Evolutionary conservation across 331 rosid genomes (phyloP).

Genomic region (Saraca asoca): DNA sequence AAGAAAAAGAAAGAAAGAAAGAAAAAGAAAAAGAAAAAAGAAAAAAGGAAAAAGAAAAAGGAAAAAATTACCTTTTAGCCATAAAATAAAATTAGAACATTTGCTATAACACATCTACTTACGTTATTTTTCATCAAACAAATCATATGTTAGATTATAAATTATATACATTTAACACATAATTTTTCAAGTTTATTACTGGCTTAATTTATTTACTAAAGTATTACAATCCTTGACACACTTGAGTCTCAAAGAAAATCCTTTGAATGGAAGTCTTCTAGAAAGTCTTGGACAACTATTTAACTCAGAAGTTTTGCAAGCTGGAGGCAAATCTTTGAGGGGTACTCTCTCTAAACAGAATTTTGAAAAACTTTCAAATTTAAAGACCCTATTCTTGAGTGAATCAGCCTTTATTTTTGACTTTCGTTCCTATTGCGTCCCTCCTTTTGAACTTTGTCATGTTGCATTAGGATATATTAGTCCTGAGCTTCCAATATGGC

Average conservation of each 20-base stretch:
- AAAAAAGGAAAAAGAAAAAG: too few species aligned
- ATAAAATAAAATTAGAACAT: too few species aligned
- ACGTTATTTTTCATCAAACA: too few species aligned
- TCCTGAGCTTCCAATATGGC: not conserved
- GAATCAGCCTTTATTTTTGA: not conserved
- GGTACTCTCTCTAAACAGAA: not conserved
- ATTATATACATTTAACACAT: too few species aligned
- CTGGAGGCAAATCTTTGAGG: not conserved
- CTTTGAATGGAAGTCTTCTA: not conserved
- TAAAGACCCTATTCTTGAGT: not conserved
- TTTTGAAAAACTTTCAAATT: not conserved
- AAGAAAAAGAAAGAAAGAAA: too few species aligned
- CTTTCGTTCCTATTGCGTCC: not conserved
- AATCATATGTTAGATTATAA: too few species aligned
- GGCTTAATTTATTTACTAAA: too few species aligned
- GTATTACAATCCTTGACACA: too few species aligned
- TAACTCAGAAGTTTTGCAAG: not conserved
- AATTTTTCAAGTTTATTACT: too few species aligned
- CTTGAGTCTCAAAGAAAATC: not conserved
- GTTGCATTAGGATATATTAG: not conserved
- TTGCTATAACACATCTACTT: too few species aligned
- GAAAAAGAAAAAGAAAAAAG: too few species aligned
- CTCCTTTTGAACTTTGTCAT: not conserved
- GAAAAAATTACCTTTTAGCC: too few species aligned
- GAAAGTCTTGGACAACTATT: conserved; percentile 5